Conservation (phyloP, 2,329 filamentous ascomycete genomes). For the Herpotrichia juniperi region DNA sequence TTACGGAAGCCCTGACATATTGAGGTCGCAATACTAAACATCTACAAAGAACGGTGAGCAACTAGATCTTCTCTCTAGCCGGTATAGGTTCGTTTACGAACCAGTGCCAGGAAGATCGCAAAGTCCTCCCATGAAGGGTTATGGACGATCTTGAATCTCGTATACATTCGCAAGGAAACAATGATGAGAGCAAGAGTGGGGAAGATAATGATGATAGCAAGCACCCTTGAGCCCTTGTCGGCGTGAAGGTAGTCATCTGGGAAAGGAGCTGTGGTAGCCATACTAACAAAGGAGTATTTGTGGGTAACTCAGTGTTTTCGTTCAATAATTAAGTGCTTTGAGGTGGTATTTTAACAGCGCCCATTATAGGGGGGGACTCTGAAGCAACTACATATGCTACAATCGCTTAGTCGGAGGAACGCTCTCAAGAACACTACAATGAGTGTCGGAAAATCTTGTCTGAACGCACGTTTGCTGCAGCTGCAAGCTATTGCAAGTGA, state of each 20-base stretch:
- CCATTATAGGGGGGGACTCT: too few species aligned
- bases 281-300: not conserved
- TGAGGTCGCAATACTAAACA: conserved; percentile 22
- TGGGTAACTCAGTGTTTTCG: not conserved
- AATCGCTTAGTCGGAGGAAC: not conserved
- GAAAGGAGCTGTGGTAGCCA: not conserved
- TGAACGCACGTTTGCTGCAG: not conserved
- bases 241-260: conserved; percentile 13
- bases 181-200: conserved; percentile 15
- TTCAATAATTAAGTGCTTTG: not conserved
- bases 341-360: not conserved
- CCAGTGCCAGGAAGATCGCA: conserved; percentile 18
- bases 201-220: conserved; percentile 19
- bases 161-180: conserved; percentile 18
- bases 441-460: not conserved
- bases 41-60: conserved; percentile 3
- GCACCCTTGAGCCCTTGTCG: conserved; percentile 17
- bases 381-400: not conserved
- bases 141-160: conserved; percentile 17
- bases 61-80: not conserved
- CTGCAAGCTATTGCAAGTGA: not conserved
- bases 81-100: not conserved
- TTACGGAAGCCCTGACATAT: conserved; percentile 25
- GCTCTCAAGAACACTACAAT: not conserved
- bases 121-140: conserved; percentile 20